Evolutionary conservation across 2,329 filamentous ascomycete species (phyloP), one percentile per base, ranked within the genome.

Genomic region (Penicillium sp.): DNA sequence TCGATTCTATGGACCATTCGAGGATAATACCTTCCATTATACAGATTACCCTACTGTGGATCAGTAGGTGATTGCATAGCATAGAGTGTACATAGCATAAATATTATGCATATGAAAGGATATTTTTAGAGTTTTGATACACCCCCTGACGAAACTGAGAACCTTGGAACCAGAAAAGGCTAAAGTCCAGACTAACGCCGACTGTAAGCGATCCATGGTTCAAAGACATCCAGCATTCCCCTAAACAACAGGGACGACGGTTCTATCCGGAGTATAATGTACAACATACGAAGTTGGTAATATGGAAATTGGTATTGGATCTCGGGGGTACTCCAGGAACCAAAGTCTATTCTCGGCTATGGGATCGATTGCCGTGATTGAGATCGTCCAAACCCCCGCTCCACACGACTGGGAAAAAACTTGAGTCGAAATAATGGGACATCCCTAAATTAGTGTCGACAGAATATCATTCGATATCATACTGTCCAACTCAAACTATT

Each of bases 1-100:
- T 40, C 69, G 73, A 0, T 81, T 81, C 56, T 80, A 80, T 61
- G 71, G 71, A 8, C 70, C 70, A 0, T 73, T 73, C 50, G 67
- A 73, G 56, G 67, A 71, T 40, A 73, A 69, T 45, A 57, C 54
- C 14, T 60, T 67, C 47, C 65, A 64, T 33, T 73, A 72, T 56
- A 64, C 60, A 6, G 69, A 72, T 54, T 73, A 72, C 43, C 54
- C 55, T 19, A 56, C 61, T 17, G 60, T 58, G 11, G 42, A 50
- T 37, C 45, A 56, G 43, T 45, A 51, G 28, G 28, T 33, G 1
- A n/a, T 22, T 22, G 22, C 22, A 22, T 22, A 22, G 22, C 14
- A 9, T 14, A 9, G 33, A 30, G 14, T 22, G 14, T 26, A 28
- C 12, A 42, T 22, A 22, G n/a, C n/a, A n/a, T n/a, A 22, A 22